These are phyloP conservation scores for Taphrina flavorubra DNA, from an alignment of 1,139 yeast species.

Conservation along the genomic window DNA sequence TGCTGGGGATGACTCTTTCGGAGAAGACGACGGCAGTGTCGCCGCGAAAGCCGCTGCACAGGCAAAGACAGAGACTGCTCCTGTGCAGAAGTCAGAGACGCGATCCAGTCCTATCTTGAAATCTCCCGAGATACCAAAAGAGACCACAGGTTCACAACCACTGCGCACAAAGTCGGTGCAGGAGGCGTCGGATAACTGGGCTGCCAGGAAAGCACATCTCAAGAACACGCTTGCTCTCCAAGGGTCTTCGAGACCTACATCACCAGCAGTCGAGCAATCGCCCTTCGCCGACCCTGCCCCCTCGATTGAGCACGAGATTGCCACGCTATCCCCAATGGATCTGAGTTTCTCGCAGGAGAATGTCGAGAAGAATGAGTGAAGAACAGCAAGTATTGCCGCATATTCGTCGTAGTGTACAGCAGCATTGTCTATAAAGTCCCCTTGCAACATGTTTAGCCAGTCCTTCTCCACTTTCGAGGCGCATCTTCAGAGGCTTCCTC, in stretches of 20 bases:
- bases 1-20: conserved; percentile 37
- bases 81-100: background rate
- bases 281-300: conserved; percentile 34
- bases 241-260: conserved; percentile 16
- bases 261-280: conserved; percentile 26
- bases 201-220: conserved; percentile 34
- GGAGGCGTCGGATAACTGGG: conserved; percentile 37
- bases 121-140: background rate
- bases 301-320: conserved; percentile 5
- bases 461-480: conserved; percentile 28
- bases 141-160: background rate
- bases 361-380: background rate
- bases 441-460: conserved; percentile 1
- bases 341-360: conserved; percentile 1
- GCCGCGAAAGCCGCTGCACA: background rate
- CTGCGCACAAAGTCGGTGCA: conserved; percentile 31
- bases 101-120: background rate
- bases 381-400: background rate
- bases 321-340: conserved; percentile 36
- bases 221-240: conserved; percentile 38
- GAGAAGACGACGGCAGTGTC: conserved; percentile 12
- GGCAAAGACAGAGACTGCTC: background rate
- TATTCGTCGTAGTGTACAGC: conserved; percentile 18
- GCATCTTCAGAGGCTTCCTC: background rate
- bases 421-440: background rate